Conservation (phyloP, 305 asterid species). For the Solanum hybrid region DNA sequence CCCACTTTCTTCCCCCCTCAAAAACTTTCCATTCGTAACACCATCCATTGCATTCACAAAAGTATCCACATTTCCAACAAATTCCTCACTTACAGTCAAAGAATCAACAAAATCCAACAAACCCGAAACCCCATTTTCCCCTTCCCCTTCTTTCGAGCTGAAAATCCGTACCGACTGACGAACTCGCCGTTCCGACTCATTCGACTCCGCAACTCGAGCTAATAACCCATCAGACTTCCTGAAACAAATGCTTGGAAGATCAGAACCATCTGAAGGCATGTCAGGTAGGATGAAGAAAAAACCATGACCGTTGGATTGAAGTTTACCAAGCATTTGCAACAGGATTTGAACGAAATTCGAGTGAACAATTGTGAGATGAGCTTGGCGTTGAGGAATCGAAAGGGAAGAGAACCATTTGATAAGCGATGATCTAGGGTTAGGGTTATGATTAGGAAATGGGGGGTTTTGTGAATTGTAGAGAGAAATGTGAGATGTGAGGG, state of each 20-base stretch:
- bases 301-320: conserved; percentile 43
- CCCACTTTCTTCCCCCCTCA: conserved; percentile 67
- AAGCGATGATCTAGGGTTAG: conserved; percentile 42
- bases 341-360: conserved; percentile 44
- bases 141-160: conserved; percentile 64
- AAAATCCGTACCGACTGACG: conserved; percentile 49
- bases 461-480: conserved; percentile 37
- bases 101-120: conserved; percentile 38
- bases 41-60: conserved; percentile 57
- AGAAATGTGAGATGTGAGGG: conserved; percentile 67
- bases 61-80: conserved; percentile 44
- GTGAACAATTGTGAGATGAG: conserved; percentile 58
- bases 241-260: conserved; percentile 69
- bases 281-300: conserved; percentile 76
- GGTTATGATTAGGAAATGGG: conserved; percentile 6
- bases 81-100: conserved; percentile 47
- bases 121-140: conserved; percentile 12
- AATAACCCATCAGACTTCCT: conserved; percentile 65
- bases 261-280: conserved; percentile 32
- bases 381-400: conserved; percentile 68
- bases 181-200: conserved; percentile 37
- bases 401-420: conserved; percentile 90
- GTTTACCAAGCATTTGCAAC: conserved; percentile 60
- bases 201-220: conserved; percentile 37
- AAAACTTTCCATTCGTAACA: conserved; percentile 60